Conservation (phyloP, 2,329 filamentous ascomycete species). For the Diaporthe vexans region DNA sequence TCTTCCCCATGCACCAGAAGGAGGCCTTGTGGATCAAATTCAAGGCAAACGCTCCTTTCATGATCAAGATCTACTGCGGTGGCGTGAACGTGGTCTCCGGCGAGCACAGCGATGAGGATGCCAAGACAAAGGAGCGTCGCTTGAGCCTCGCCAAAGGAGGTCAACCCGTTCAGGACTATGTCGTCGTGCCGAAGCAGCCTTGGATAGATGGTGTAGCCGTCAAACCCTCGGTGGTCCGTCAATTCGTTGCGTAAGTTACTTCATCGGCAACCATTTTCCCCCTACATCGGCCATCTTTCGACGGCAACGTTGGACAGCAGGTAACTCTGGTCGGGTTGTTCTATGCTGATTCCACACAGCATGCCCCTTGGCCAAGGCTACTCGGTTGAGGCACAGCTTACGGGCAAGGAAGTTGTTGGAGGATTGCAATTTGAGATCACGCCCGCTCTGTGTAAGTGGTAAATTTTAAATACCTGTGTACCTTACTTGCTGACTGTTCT, state of each 20-base stretch:
- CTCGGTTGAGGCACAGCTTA: constrained; percentile 61
- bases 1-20: constrained; percentile 57
- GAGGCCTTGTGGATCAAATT: constrained; percentile 59
- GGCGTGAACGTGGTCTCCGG: constrained; percentile 58
- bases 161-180: constrained; percentile 48
- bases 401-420: constrained; percentile 55
- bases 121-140: background rate
- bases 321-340: too few species aligned
- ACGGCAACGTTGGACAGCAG: too few species aligned
- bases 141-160: constrained; percentile 28
- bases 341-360: background rate
- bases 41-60: constrained; percentile 47
- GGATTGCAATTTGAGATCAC: constrained; percentile 61
- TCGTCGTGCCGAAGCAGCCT: constrained; percentile 53
- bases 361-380: constrained; percentile 59
- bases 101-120: constrained; percentile 18
- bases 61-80: constrained; percentile 57
- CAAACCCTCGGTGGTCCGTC: constrained; percentile 55
- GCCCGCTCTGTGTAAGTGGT: constrained; percentile 7
- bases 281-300: too few species aligned
- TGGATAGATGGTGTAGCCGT: constrained; percentile 58
- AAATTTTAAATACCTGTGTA: too few species aligned
- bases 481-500: background rate
- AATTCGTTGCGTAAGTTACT: constrained; percentile 58
- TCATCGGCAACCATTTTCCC: too few species aligned